These are phyloP conservation scores for Xylogone sp. DNA, from an alignment of 2,329 filamentous ascomycete species.

Conservation along the genomic window DNA sequence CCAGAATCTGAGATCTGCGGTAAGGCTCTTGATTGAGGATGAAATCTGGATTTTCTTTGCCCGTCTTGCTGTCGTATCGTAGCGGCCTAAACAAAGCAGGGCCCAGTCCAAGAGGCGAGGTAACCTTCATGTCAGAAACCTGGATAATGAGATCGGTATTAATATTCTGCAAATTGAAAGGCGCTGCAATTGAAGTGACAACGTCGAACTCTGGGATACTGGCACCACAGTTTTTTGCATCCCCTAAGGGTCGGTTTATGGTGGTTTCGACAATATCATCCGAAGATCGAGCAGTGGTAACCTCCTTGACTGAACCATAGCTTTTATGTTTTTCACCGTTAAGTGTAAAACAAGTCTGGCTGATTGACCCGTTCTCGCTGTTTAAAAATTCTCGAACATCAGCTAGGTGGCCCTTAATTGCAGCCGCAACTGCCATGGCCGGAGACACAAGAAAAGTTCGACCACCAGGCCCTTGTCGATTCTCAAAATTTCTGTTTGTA, in stretches of 20 bases:
- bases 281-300: slow-evolving; percentile 42
- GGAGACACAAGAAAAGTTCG: slow-evolving; percentile 93
- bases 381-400: slow-evolving; percentile 76
- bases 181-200: slow-evolving; percentile 79
- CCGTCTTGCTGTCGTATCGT: slow-evolving; percentile 66
- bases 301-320: slow-evolving; percentile 34
- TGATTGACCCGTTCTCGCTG: slow-evolving; percentile 38
- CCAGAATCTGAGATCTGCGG: slow-evolving; percentile 76
- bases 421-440: slow-evolving; percentile 90
- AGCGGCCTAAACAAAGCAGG: slow-evolving; percentile 78
- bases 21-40: slow-evolving; percentile 85
- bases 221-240: slow-evolving; percentile 35
- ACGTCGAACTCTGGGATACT: slow-evolving; percentile 79
- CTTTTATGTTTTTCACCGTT: slow-evolving; percentile 46
- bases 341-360: slow-evolving; percentile 24
- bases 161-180: slow-evolving; percentile 80
- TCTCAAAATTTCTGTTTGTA: slow-evolving; percentile 93
- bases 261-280: background rate
- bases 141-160: slow-evolving; percentile 97
- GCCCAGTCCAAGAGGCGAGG: slow-evolving; percentile 90
- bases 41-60: slow-evolving; percentile 70
- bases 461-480: slow-evolving; percentile 81
- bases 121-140: slow-evolving; percentile 96
- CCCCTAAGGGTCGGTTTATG: background rate
- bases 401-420: slow-evolving; percentile 79